Percentiles rank a stretch among this genome's conserved stretches.
These are phyloP conservation scores for Tylopilus vinaceipallidus DNA, from an alignment of 768 basidiomycete species.

Conservation along the genomic window DNA sequence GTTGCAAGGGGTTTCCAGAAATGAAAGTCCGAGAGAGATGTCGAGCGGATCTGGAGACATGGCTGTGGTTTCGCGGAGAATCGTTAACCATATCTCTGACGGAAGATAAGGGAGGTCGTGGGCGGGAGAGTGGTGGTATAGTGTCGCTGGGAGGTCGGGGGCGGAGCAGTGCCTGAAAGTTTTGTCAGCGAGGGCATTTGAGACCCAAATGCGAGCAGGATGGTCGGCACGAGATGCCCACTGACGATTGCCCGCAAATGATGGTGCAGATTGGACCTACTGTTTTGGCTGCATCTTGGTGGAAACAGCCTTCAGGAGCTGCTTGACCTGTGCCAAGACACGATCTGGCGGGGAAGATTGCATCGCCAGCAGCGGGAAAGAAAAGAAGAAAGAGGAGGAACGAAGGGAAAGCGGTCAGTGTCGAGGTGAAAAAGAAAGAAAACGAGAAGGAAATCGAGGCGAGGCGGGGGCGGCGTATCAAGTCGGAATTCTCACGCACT, in stretches of 20 bases:
- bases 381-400: background rate
- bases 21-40: slow-evolving; percentile 52
- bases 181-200: background rate
- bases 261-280: slow-evolving; percentile 12
- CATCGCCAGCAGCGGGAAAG: slow-evolving; percentile 13
- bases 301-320: slow-evolving; percentile 17
- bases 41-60: slow-evolving; percentile 45
- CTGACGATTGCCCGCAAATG: background rate
- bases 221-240: background rate
- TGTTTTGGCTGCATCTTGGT: slow-evolving; percentile 16
- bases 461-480: background rate
- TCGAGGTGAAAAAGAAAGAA: background rate
- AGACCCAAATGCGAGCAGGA: background rate
- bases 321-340: slow-evolving; percentile 19
- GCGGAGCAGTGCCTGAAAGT: slow-evolving; percentile 5
- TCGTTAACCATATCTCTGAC: slow-evolving; percentile 62
- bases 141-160: slow-evolving; percentile 10
- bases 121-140: slow-evolving; percentile 28
- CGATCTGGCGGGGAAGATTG: slow-evolving; percentile 1
- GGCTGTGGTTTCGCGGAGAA: slow-evolving; percentile 57
- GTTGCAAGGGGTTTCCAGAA: slow-evolving; percentile 48
- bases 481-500: too few relatives aligned
- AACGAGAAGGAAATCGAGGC: background rate
- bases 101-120: slow-evolving; percentile 48
- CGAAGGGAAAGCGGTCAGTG: background rate